phyloP scores from a whole-genome alignment of 257 asterid genomes.

The Gentiana macrophylla region DNA sequence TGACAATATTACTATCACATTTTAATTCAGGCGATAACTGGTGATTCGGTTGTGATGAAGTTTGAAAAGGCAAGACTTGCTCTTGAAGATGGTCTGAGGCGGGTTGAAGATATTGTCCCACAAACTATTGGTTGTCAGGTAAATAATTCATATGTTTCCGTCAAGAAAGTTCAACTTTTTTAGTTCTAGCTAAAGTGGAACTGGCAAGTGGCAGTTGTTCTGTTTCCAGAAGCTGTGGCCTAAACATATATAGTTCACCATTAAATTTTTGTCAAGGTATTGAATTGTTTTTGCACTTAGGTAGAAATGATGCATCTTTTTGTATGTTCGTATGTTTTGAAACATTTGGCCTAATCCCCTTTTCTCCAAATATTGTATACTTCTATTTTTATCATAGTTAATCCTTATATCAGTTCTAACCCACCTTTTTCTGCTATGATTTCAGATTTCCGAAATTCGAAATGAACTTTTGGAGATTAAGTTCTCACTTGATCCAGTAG shows the following conservation, averaged over 20 bases:
- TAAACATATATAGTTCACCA: too few species aligned
- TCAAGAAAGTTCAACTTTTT: too few species aligned
- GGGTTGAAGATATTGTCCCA: slow-evolving; percentile 93
- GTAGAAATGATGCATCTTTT: too few species aligned
- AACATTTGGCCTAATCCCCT: neutral
- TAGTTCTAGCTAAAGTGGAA: too few species aligned
- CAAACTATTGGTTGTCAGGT: slow-evolving; percentile 90
- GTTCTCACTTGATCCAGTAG: slow-evolving; percentile 69
- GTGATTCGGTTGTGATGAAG: slow-evolving; percentile 81
- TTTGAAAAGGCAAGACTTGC: slow-evolving; percentile 94
- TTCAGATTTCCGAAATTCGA: slow-evolving; percentile 70
- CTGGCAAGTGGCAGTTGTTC: too few species aligned
- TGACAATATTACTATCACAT: slow-evolving; percentile 6
- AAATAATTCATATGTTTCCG: slow-evolving; percentile 3
- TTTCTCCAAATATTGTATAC: too few species aligned
- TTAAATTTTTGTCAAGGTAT: too few species aligned
- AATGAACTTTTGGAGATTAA: slow-evolving; percentile 60
- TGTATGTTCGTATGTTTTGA: neutral
- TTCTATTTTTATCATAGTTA: too few species aligned
- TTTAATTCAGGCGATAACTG: slow-evolving; percentile 75
- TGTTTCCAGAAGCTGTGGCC: too few species aligned
- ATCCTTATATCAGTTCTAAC: slow-evolving; percentile 10
- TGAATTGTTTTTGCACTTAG: too few species aligned
- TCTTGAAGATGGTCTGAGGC: slow-evolving; percentile 70
- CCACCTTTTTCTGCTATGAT: slow-evolving; percentile 11